Evolutionary conservation across 139 green algal species (phyloP), one percentile per base, ranked within the genome.

Genomic region (Chlamydomonas sp.): DNA sequence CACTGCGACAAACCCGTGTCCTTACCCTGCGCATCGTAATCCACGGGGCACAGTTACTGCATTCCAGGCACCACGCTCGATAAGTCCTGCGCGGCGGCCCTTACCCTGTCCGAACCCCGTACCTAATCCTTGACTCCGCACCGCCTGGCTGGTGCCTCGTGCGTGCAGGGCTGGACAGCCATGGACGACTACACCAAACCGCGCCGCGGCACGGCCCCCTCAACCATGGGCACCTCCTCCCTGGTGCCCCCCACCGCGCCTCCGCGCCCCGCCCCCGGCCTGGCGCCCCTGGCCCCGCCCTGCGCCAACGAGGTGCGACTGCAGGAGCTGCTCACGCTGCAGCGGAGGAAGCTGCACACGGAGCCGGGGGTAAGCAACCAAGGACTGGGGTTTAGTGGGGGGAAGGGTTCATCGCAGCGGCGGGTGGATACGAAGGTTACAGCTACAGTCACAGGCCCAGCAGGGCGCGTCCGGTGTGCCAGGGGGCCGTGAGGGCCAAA

Each of bases 301-400:
- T 78, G 84, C 67, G 84, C 90, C 57, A 93, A 93, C 63, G 90
- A 93, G 84, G 89, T 85, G 16, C 71, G 90, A 57, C 87, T 93
- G 75, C 90, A 93, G 85, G 90, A 93, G 84, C 80, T 93, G 75
- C 84, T 93, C 6, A 63, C 66, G 18, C 83, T 93, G 80, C 90
- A 93, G 69, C 79, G 87, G 68, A 62, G 87, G 9, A 79, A 62
- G 66, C 16, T 87, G 77, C 31, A 83, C 5, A 63, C 80, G 61
- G 84, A 78, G 4, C 90, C 90, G 18, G 87, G 79, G 17, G 87
- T 87, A 4, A 80, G 84, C 1, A 12, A 71, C 57, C 91, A 92
- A 79, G 2, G 85, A 60, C 79, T 92, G 63, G 1, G 79, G 3
- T 20, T 12, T 49, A 59, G 15, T 58, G 60, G 3, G 31, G 3